Base-by-base conservation (phyloP, 768 basidiomycete species). In the Phallus indusiatus region DNA sequence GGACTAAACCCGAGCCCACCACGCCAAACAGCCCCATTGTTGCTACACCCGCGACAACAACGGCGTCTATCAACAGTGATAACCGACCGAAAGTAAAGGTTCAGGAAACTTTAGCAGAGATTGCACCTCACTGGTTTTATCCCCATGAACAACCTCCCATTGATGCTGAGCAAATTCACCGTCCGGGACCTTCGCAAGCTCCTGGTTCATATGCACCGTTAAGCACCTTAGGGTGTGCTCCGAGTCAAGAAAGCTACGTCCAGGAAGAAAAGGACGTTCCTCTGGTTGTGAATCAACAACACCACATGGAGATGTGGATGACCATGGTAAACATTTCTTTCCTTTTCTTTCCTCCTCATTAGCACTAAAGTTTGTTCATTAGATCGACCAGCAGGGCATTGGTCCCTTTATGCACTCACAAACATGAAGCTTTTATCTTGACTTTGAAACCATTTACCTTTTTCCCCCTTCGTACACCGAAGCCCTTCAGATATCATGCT, bases 111-210 rank as follows among this genome's bases (percentile, higher is more conserved):
- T 78, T 90, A 36, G 83, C 81, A 1, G 86, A 90, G 18, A 75
- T 90, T 48, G 86, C 88, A 1, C 73, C 79, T 6, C 78, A 76
- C 33, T 69, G 89, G 48, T 90, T 91, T 72, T 91, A 87, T 65
- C 88, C 78, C 65, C 83, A 86, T 0, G 86, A 88, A 63, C 72
- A 74, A 64, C 56, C 69, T 59, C 56, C 57, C 16, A 59, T 59
- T 12, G 57, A 52, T 14, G 14, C 50, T 51, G 21, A 22, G 20
- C 50, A 51, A 51, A 20, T 21, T 17, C 49, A 48, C 7, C 49
- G 49, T 11, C 24, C 24, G 1, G 57, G 57, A 36, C 78, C 80
- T 24, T 67, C 86, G 55, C 71, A 88, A 62, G 81, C 79, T 11
- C 82, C 77, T 1, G 85, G 79, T 0, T 81, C 79, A 12, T 78